Evolutionary conservation across 2,329 filamentous ascomycete genomes (phyloP).

Genomic region (Samsoniella hepiali): DNA sequence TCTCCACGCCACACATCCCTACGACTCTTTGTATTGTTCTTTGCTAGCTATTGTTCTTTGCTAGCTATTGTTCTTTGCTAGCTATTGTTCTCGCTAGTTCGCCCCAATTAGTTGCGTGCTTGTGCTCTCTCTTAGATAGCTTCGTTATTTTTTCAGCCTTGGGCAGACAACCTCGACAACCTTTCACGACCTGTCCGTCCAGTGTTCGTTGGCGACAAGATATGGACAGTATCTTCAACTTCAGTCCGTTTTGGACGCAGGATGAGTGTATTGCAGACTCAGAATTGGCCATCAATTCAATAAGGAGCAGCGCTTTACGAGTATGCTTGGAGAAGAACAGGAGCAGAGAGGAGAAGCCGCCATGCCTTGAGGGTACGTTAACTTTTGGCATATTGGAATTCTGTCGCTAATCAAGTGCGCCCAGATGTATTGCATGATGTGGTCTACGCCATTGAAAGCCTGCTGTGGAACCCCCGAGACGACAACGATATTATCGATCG

Average conservation of each 20-base stretch:
- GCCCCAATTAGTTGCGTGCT: not conserved
- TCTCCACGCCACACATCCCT: not conserved
- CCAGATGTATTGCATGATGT: slow-evolving; percentile 21
- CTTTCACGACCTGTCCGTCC: too few species aligned
- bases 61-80: not conserved
- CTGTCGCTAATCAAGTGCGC: not conserved
- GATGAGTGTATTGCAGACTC: slow-evolving; percentile 19
- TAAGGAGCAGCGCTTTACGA: slow-evolving; percentile 10
- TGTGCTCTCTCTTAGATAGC: not conserved
- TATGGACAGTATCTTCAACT: slow-evolving; percentile 27
- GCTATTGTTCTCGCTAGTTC: not conserved
- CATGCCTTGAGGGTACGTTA: not conserved
- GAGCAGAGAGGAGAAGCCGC: not conserved
- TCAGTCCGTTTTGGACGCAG: slow-evolving; percentile 25
- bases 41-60: not conserved
- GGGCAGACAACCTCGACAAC: not conserved
- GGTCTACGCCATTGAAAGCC: slow-evolving; percentile 14
- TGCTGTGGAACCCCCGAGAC: slow-evolving; percentile 11
- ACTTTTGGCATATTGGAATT: not conserved
- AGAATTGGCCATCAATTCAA: slow-evolving; percentile 19
- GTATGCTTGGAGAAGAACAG: not conserved
- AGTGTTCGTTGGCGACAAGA: not conserved
- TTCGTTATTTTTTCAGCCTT: not conserved
- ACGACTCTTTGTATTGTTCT: not conserved
- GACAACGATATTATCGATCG: slow-evolving; percentile 21